These are phyloP conservation scores for Bombardia bombarda DNA, from an alignment of 495 filamentous ascomycete species.

Conservation along the genomic window DNA sequence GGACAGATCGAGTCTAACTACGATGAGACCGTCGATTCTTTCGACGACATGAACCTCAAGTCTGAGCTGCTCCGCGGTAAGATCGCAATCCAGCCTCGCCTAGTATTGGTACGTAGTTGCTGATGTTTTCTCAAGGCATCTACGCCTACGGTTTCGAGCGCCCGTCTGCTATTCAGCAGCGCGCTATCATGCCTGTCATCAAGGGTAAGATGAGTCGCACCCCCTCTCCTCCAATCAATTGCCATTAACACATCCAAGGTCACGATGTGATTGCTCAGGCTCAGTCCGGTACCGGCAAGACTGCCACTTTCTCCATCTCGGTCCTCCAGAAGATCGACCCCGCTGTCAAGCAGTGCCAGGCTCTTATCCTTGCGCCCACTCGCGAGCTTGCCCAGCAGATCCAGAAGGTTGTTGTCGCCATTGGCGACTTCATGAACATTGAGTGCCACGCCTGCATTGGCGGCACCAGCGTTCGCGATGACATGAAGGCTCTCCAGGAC, in stretches of 20 bases:
- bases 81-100: slow-evolving; percentile 18
- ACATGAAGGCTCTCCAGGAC: slow-evolving; percentile 94
- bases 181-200: slow-evolving; percentile 98
- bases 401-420: slow-evolving; percentile 92
- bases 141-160: slow-evolving; percentile 99
- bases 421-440: slow-evolving; percentile 99
- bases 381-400: slow-evolving; percentile 98
- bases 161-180: slow-evolving; percentile 98
- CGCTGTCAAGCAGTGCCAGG: slow-evolving; percentile 78
- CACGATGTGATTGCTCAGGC: slow-evolving; percentile 99
- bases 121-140: slow-evolving; percentile 57
- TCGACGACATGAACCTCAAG: slow-evolving; percentile 96
- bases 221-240: no score
- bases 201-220: slow-evolving; percentile 97
- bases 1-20: slow-evolving; percentile 99
- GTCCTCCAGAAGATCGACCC: slow-evolving; percentile 92
- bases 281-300: slow-evolving; percentile 98
- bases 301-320: slow-evolving; percentile 96
- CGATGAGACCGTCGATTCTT: slow-evolving; percentile 98
- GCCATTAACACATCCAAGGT: slow-evolving; percentile 40
- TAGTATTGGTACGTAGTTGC: slow-evolving; percentile 5
- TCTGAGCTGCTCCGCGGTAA: slow-evolving; percentile 92
- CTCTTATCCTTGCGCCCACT: slow-evolving; percentile 93
- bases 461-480: slow-evolving; percentile 93
- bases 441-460: slow-evolving; percentile 99